A percentile compares a stretch with the other conserved stretches of the same genome.
Conservation (phyloP, 2,329 filamentous ascomycete genomes). For the Aspergillus ustus region DNA sequence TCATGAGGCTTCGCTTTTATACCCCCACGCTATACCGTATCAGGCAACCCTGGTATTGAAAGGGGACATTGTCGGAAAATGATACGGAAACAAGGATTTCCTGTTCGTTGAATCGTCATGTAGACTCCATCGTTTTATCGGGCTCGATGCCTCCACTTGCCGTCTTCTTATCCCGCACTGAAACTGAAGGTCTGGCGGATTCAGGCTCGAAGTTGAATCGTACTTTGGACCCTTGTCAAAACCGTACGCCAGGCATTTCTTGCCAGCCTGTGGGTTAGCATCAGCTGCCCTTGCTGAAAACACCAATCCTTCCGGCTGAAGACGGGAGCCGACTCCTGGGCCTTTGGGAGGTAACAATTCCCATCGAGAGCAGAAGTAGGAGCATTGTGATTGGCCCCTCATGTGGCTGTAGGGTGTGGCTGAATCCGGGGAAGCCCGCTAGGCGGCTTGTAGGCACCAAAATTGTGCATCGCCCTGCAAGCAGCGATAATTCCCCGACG, state of each 20-base stretch:
- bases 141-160: slow-evolving; percentile 1
- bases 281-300: background rate
- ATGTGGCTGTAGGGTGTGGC: slow-evolving; percentile 17
- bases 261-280: background rate
- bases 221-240: background rate
- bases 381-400: slow-evolving; percentile 9
- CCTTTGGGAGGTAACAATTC: background rate
- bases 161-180: background rate
- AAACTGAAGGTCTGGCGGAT: background rate
- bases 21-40: slow-evolving; percentile 31
- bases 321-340: background rate
- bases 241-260: background rate
- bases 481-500: slow-evolving; percentile 10
- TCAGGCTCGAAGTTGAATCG: background rate
- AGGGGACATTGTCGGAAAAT: slow-evolving; percentile 5
- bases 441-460: slow-evolving; percentile 7
- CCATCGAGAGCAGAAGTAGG: slow-evolving; percentile 9
- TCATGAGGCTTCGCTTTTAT: background rate
- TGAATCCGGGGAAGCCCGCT: slow-evolving; percentile 20
- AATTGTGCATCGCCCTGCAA: slow-evolving; percentile 2
- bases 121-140: background rate
- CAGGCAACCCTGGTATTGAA: slow-evolving; percentile 7
- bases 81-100: background rate
- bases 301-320: background rate
- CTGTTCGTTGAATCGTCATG: background rate